phyloP scores from a whole-genome alignment of 129 eudicot species.

The Pseudognaphalium luteoalbum region DNA sequence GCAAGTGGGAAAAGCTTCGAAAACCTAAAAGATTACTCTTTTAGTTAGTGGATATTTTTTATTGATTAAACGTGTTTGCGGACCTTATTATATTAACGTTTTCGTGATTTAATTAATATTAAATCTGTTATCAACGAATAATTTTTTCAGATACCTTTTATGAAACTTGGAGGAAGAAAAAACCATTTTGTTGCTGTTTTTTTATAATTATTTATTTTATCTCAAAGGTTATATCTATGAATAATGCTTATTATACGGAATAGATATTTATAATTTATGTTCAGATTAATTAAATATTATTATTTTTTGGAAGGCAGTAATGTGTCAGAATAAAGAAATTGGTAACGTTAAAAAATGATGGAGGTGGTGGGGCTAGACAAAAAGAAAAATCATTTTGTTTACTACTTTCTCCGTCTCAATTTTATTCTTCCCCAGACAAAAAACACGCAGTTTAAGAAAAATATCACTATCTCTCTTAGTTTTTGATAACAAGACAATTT shows the following conservation, averaged over 20 bases:
- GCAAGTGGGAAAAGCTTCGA: neutral
- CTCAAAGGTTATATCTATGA: no score
- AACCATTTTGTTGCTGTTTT: no score
- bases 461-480: no score
- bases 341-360: neutral
- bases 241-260: no score
- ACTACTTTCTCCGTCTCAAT: no score
- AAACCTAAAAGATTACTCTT: neutral
- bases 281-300: neutral
- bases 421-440: no score
- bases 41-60: neutral
- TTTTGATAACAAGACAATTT: no score
- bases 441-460: no score
- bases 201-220: no score
- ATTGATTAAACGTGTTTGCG: neutral
- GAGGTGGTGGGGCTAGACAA: conserved; percentile 7
- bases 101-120: neutral
- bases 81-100: neutral
- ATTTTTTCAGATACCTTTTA: no score
- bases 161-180: neutral
- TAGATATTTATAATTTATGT: neutral
- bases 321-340: neutral
- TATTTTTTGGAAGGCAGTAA: no score
- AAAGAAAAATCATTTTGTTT: neutral
- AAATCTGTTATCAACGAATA: neutral